Evolutionary conservation across 2,329 filamentous ascomycete genomes (phyloP).

Genomic region (Colletotrichum magnum): DNA sequence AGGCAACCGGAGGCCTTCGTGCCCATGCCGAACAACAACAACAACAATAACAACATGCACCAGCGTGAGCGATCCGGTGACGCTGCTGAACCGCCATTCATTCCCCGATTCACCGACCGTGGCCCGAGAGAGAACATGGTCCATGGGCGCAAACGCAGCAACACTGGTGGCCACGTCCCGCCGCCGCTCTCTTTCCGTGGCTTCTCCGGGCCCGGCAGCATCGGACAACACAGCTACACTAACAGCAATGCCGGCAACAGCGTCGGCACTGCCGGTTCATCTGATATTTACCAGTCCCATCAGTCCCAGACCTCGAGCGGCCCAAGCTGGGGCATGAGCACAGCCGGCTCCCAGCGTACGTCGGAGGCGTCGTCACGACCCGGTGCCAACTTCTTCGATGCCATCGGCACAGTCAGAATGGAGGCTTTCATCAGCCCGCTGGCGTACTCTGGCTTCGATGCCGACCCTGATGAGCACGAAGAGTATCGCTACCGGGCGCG

Average conservation of each 20-base stretch:
- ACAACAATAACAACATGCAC: constrained; percentile 51
- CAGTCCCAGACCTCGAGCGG: constrained; percentile 58
- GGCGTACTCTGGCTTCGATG: constrained; percentile 62
- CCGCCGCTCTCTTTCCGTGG: constrained; percentile 83
- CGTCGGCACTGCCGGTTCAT: constrained; percentile 70
- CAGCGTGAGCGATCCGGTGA: constrained; percentile 68
- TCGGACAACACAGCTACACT: constrained; percentile 60
- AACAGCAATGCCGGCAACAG: constrained; percentile 73
- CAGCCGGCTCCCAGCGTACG: constrained; percentile 63
- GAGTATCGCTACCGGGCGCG: constrained; percentile 64
- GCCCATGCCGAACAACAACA: constrained; percentile 23
- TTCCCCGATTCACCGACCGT: constrained; percentile 78
- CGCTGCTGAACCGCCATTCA: constrained; percentile 78
- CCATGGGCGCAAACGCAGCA: constrained; percentile 90
- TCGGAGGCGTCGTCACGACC: constrained; percentile 68
- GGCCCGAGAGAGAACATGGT: constrained; percentile 58
- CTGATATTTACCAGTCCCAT: constrained; percentile 72
- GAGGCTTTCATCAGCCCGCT: constrained; percentile 90
- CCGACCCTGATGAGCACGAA: constrained; percentile 64
- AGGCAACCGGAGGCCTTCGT: constrained; percentile 57
- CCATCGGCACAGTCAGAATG: constrained; percentile 93
- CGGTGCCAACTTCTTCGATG: constrained; percentile 81
- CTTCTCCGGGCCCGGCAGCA: constrained; percentile 73
- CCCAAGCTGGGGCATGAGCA: constrained; percentile 61
- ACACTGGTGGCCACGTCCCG: constrained; percentile 82